Percentiles rank a stretch among this genome's conserved stretches.
Evolutionary conservation across 1,139 yeast species (phyloP).

Genomic region (Saccharomycopsis phalli): DNA sequence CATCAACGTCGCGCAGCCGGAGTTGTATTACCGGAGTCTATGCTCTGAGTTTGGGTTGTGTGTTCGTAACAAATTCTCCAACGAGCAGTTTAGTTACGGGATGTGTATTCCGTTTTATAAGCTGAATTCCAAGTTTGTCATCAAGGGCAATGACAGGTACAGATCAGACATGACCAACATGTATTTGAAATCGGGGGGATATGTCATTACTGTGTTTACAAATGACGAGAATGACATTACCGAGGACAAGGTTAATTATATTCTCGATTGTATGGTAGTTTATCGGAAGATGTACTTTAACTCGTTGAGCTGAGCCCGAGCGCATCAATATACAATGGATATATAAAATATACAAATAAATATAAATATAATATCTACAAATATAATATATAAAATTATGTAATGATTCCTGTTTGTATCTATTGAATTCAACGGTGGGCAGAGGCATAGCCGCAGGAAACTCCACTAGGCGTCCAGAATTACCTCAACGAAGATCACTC

Average conservation of each 20-base stretch:
- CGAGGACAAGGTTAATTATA: conserved; percentile 38
- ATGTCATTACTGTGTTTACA: conserved; percentile 45
- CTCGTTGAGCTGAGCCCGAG: too few relatives aligned
- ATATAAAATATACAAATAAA: too few relatives aligned
- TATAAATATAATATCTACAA: too few relatives aligned
- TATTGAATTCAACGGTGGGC: too few relatives aligned
- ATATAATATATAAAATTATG: too few relatives aligned
- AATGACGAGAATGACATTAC: conserved; percentile 29
- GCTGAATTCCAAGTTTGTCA: conserved; percentile 34
- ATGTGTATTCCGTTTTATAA: conserved; percentile 44
- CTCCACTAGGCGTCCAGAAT: too few relatives aligned
- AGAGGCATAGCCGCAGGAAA: too few relatives aligned
- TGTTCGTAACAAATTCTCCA: conserved; percentile 24
- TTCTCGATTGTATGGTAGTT: conserved; percentile 26
- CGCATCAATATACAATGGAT: too few relatives aligned
- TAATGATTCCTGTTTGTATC: too few relatives aligned
- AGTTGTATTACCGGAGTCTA: conserved; percentile 41
- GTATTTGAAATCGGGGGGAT: conserved; percentile 49
- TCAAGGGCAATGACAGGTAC: conserved; percentile 25
- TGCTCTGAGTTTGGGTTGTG: conserved; percentile 47
- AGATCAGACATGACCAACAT: conserved; percentile 30
- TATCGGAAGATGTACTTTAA: conserved; percentile 15
- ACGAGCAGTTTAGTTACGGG: conserved; percentile 37
- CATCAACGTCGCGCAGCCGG: conserved; percentile 31
- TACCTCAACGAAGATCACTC: too few relatives aligned